Conservation (phyloP, 83 land plant genomes). For the Thuja plicata region DNA sequence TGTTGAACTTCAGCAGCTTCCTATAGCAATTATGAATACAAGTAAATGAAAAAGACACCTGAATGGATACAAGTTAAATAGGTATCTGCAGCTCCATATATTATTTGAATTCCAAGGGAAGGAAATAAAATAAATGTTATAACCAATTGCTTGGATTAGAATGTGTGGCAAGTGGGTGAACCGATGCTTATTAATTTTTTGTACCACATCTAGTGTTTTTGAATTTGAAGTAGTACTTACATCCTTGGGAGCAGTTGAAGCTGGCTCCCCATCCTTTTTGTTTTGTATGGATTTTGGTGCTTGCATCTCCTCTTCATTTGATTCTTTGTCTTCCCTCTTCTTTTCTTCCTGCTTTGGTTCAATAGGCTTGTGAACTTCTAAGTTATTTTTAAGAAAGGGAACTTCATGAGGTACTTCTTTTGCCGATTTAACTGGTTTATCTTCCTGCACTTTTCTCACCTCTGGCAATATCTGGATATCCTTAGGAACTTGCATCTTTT, state of each 20-base stretch:
- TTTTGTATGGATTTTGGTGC: neutral
- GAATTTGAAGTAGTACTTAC: neutral
- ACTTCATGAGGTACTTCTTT: neutral
- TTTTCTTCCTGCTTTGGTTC: neutral
- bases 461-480: neutral
- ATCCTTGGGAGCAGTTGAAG: neutral
- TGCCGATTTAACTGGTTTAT: neutral
- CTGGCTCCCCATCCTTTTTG: neutral
- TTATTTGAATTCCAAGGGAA: neutral
- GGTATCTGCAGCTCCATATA: neutral
- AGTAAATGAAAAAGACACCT: neutral
- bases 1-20: neutral
- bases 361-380: neutral
- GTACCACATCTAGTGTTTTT: neutral
- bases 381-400: neutral
- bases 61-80: neutral
- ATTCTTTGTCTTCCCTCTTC: neutral
- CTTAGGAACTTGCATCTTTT: neutral
- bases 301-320: neutral
- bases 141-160: neutral
- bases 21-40: neutral
- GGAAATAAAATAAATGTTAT: neutral
- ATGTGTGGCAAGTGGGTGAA: neutral
- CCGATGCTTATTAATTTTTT: neutral
- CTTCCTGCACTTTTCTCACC: neutral